Evolutionary conservation across 805 yeast genomes (phyloP).

Genomic region (Tetrapisispora phaffii): DNA sequence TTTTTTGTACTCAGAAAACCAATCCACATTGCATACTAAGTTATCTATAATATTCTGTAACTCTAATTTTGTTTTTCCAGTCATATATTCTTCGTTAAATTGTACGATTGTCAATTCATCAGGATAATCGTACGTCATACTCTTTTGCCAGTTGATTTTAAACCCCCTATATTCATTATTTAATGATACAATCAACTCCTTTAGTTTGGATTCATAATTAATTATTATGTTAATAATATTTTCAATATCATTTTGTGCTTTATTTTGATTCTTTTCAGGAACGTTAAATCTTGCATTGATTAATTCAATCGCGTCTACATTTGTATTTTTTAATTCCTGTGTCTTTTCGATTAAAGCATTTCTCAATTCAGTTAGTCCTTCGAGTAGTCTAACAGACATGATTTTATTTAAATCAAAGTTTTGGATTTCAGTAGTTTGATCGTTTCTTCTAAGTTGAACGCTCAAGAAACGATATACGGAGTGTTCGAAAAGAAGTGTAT

Average conservation of each 20-base stretch:
- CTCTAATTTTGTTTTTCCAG: background rate
- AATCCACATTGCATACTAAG: slow-evolving; percentile 11
- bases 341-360: background rate
- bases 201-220: slow-evolving; percentile 15
- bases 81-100: slow-evolving; percentile 3
- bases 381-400: background rate
- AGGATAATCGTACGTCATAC: slow-evolving; percentile 1
- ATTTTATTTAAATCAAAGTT: no score
- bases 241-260: background rate
- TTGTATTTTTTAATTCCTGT: background rate
- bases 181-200: slow-evolving; percentile 8
- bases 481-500: no score
- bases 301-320: background rate
- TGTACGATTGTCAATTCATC: slow-evolving; percentile 9
- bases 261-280: background rate
- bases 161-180: slow-evolving; percentile 11
- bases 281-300: background rate
- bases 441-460: background rate
- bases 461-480: no score
- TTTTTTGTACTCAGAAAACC: slow-evolving; percentile 15
- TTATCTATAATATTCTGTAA: slow-evolving; percentile 2
- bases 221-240: background rate
- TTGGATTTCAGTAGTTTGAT: no score
- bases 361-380: background rate
- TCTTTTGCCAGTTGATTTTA: slow-evolving; percentile 11